Base-by-base conservation (phyloP, 352 stramenopile species). In the Pythium dissotocum region DNA sequence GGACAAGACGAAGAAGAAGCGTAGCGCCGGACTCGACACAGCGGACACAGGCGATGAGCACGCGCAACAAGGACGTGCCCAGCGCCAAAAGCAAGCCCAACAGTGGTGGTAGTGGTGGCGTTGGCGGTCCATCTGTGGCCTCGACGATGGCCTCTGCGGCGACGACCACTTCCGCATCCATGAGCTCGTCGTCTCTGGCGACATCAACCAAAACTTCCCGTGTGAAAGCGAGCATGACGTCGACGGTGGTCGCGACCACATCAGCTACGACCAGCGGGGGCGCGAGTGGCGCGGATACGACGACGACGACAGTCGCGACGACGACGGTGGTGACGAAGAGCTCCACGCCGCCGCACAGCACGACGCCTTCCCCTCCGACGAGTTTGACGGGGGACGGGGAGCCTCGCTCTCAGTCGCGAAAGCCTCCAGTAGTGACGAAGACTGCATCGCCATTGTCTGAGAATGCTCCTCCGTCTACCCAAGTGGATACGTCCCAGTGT, bases 401-500 rank as follows among this genome's bases (percentile, higher is more conserved):
- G 46, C 46, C 46, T 13, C 42, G 42, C 42, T 8, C 42, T 3
- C 42, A 49, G 42, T 18, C 42, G 8, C 46, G 46, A 10, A 53
- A 55, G 30, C 10, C n/a, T 12, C 32, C 42, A 44, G 30, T 21
- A n/a, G 35, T 38, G 32, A 59, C 65, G 13, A 42, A 59, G 35
- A 33, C 58, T 52, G 51, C 51, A 8, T 67, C 66, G 8, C 44
- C 46, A 18, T 14, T 32, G 42, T 64, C 35, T 3, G 59, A 72
- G 42, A 46, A 67, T 28, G 52, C 13, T 2, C 54, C 51, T 46
- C 44, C 65, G 10, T 52, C 58, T 16, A 46, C 65, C 14, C 58
- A 72, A 6, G 36, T 38, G 16, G 60, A 72, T 21, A 40, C 16
- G 4, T 68, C 67, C 3, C 38, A 53, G 8, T 74, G 68, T 30